A percentile compares a stretch with the other conserved stretches of the same genome.
Evolutionary conservation across 2,329 filamentous ascomycete species (phyloP).

Genomic region (Paraphaeosphaeria sporulosa): DNA sequence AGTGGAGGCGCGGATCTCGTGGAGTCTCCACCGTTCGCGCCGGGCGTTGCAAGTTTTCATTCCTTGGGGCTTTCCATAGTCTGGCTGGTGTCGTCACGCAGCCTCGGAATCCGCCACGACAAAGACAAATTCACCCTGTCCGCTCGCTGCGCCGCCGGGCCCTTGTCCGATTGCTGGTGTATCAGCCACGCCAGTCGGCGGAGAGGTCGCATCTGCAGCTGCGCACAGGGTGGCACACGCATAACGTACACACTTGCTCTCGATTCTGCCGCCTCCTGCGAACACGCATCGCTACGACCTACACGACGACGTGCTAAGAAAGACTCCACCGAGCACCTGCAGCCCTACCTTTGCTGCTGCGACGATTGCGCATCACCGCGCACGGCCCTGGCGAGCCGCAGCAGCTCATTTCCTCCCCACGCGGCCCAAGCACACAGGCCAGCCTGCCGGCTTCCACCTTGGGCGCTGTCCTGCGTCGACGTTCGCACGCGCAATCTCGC

Average conservation of each 20-base stretch:
- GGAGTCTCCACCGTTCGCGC: slow-evolving; percentile 17
- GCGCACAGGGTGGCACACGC: slow-evolving; percentile 6
- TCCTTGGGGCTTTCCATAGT: slow-evolving; percentile 14
- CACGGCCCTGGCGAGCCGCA: slow-evolving; percentile 22
- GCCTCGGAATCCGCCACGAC: slow-evolving; percentile 16
- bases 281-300: background rate
- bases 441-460: slow-evolving; percentile 30
- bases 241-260: slow-evolving; percentile 4
- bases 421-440: slow-evolving; percentile 28
- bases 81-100: slow-evolving; percentile 12
- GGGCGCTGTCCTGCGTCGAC: slow-evolving; percentile 19
- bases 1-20: slow-evolving; percentile 9
- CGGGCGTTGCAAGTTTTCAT: slow-evolving; percentile 10
- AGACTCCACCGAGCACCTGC: slow-evolving; percentile 18
- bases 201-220: background rate
- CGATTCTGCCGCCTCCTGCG: background rate
- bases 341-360: slow-evolving; percentile 19
- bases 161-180: slow-evolving; percentile 24
- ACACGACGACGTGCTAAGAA: slow-evolving; percentile 4
- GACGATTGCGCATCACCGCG: slow-evolving; percentile 14
- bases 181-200: slow-evolving; percentile 19
- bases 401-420: slow-evolving; percentile 26
- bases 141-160: slow-evolving; percentile 15
- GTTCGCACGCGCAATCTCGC: slow-evolving; percentile 19
- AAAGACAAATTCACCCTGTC: slow-evolving; percentile 17